Evolutionary conservation across 176 grass and related monocot species (phyloP), one percentile per base, ranked within the genome.

Genomic region (Guadua angustifolia): DNA sequence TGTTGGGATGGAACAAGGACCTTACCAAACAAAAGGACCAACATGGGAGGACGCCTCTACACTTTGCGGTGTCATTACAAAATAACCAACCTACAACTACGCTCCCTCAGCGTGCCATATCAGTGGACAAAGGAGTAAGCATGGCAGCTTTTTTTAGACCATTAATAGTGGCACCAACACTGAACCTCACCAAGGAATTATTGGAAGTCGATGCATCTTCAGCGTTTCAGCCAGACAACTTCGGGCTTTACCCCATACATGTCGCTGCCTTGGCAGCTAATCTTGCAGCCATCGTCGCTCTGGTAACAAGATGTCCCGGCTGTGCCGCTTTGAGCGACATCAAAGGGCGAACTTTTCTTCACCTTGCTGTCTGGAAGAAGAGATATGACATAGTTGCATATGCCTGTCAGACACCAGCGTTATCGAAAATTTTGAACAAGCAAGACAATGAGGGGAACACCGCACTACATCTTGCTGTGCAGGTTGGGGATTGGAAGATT

Each of bases 291-390:
- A 50, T 87, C 72, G 17, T 19, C 3, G 6, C 57, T 17, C 22
- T 87, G 15, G 19, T 84, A 7, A 0, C 38, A 7, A 35, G 24
- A 13, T 87, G 39, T 18, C 50, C 69, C 40, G 89, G 83, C 22
- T 74, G 73, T 8, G 75, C 77, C 6, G 75, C 45, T 29, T 53
- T 91, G 25, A 21, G 32, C 6, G 89, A 91, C 33, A 0, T 8
- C 3, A 4, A 71, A 21, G 85, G 69, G 35, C 88, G 80, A 71
- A 91, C 63, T 47, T 84, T 91, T 33, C 69, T 91, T 66, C 89
- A 88, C 69, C n/a, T 55, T 71, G 89, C 80, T 4, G 69, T 33
- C 5, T 46, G 63, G 77, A 51, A 81, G 9, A 73, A 55, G 52
- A 79, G 55, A 24, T 42, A 44, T 18, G 9, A 3, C 15, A 50